Evolutionary conservation across 495 filamentous ascomycete species (phyloP), one percentile per base, ranked within the genome.

Genomic region (Penicillium parvum): DNA sequence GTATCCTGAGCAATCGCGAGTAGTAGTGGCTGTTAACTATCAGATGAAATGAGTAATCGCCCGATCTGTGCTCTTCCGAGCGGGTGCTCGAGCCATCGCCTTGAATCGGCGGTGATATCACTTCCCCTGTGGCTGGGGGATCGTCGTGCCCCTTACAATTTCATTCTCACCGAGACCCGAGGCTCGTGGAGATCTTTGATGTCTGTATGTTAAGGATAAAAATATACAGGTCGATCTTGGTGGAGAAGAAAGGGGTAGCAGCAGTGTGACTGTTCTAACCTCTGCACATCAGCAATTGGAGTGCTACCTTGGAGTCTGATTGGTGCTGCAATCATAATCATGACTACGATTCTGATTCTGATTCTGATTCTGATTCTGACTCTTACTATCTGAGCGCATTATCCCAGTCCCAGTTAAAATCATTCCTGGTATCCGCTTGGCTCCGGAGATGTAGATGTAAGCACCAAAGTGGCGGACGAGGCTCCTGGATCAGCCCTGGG

Each of bases 41-140:
- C n/a, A n/a, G n/a, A n/a, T n/a, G n/a, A n/a, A n/a, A n/a, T n/a
- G n/a, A n/a, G n/a, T n/a, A n/a, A n/a, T n/a, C n/a, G n/a, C n/a
- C n/a, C n/a, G n/a, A n/a, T n/a, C n/a, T n/a, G n/a, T n/a, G n/a
- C n/a, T n/a, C n/a, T n/a, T n/a, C n/a, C n/a, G n/a, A n/a, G n/a
- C 25, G 28, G 16, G 10, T 29, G 5, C 11, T 29, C 27, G 27
- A 28, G 26, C 8, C 5, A 15, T n/a, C 6, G n/a, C 36, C 37
- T 32, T 18, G 32, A 14, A 47, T 37, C 40, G 18, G 19, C 29
- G 35, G 33, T 44, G 18, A 45, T 28, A 37, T 36, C 34, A 46
- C 28, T 20, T 7, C 16, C 12, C 15, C 11, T 34, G 53, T 53
- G 53, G 53, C 53, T 57, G 45, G 40, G 23, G 47, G 44, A 44